phyloP scores from a whole-genome alignment of 768 basidiomycete genomes.

The Trametes elegans region DNA sequence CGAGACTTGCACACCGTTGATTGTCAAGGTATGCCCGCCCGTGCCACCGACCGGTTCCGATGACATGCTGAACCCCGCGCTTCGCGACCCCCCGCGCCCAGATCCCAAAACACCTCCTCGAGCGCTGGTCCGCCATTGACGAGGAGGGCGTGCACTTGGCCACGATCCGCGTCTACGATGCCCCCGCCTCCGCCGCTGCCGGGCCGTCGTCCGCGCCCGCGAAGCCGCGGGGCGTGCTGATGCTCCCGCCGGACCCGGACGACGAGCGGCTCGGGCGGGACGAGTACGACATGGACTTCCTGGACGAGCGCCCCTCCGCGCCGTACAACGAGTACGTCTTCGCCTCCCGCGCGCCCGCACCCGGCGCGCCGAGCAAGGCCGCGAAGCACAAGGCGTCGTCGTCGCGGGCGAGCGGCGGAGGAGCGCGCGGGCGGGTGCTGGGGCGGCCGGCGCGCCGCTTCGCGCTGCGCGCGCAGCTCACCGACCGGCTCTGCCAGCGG shows the following conservation, averaged over 20 bases:
- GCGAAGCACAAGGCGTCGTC: conserved; percentile 45
- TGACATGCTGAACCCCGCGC: neutral
- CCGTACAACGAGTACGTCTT: conserved; percentile 71
- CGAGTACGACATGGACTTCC: conserved; percentile 82
- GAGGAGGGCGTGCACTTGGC: conserved; percentile 75
- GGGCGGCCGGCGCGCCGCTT: conserved; percentile 81
- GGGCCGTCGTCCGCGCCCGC: conserved; percentile 30
- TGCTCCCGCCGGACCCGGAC: conserved; percentile 55
- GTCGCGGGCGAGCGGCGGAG: conserved; percentile 59
- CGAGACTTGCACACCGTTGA: neutral
- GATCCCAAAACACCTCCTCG: conserved; percentile 82
- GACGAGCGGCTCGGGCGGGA: conserved; percentile 42
- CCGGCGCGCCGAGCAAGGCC: neutral
- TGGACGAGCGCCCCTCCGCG: conserved; percentile 64
- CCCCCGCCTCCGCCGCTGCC: conserved; percentile 18
- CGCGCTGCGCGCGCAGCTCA: conserved; percentile 65
- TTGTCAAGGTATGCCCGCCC: conserved; percentile 2
- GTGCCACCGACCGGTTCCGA: neutral
- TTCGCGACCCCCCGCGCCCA: conserved; percentile 29
- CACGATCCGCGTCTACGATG: conserved; percentile 71
- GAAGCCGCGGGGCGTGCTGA: conserved; percentile 58
- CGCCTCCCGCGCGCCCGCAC: conserved; percentile 37
- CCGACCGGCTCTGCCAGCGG: conserved; percentile 60
- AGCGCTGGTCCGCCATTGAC: conserved; percentile 71
- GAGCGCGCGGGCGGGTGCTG: conserved; percentile 67